Percentiles rank a stretch among this genome's conserved stretches.
These are phyloP conservation scores for Lojkania enalia DNA, from an alignment of 2,329 filamentous ascomycete genomes.

Conservation along the genomic window DNA sequence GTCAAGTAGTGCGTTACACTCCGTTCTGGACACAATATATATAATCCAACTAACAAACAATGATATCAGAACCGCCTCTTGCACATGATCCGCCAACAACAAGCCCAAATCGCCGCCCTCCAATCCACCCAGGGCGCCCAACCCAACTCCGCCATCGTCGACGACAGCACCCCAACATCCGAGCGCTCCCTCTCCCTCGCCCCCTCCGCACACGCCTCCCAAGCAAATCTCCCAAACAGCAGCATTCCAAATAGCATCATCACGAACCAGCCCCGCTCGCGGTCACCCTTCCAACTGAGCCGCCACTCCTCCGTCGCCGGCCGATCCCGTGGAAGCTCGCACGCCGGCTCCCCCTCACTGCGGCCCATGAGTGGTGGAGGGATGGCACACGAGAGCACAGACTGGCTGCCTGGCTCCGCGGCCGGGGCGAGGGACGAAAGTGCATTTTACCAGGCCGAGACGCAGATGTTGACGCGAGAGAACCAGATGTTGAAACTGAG, in stretches of 20 bases:
- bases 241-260: slow-evolving; percentile 41
- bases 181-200: slow-evolving; percentile 52
- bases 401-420: slow-evolving; percentile 60
- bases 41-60: background rate
- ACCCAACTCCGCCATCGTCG: slow-evolving; percentile 50
- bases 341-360: slow-evolving; percentile 49
- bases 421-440: slow-evolving; percentile 63
- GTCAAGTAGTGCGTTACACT: slow-evolving; percentile 64
- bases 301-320: slow-evolving; percentile 49
- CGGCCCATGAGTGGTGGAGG: slow-evolving; percentile 57
- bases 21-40: background rate
- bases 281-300: slow-evolving; percentile 43
- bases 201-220: slow-evolving; percentile 25
- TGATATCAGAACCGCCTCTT: slow-evolving; percentile 68
- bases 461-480: slow-evolving; percentile 74
- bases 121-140: slow-evolving; percentile 46
- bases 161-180: slow-evolving; percentile 57
- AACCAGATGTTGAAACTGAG: slow-evolving; percentile 81
- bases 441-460: slow-evolving; percentile 81
- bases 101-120: slow-evolving; percentile 68
- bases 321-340: slow-evolving; percentile 44
- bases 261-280: slow-evolving; percentile 51
- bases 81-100: slow-evolving; percentile 75
- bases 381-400: slow-evolving; percentile 56
- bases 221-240: slow-evolving; percentile 41